A percentile compares a stretch with the other conserved stretches of the same genome.
phyloP scores from a whole-genome alignment of 768 basidiomycete genomes.

The Boletus insuetus region DNA sequence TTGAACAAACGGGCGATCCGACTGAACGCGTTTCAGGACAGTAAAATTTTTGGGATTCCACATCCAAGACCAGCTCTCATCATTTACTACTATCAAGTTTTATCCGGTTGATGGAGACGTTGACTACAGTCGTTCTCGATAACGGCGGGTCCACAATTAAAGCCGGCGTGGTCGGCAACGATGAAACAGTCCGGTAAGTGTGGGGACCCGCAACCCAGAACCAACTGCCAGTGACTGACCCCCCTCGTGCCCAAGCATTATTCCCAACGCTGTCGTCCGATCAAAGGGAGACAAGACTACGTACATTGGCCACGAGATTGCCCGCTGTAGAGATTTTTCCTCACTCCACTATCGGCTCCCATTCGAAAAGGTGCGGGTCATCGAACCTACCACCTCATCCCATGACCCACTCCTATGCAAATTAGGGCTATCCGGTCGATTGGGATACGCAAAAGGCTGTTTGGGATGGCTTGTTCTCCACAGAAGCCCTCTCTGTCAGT shows the following conservation, averaged over 20 bases:
- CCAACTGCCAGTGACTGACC: neutral
- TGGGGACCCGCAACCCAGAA: neutral
- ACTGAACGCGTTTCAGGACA: neutral
- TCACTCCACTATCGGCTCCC: conserved; percentile 81
- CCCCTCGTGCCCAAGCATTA: conserved; percentile 43
- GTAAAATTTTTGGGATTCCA: too few relatives aligned
- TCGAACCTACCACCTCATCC: neutral
- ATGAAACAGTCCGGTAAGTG: conserved; percentile 28
- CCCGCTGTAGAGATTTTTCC: conserved; percentile 72
- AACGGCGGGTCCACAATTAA: conserved; percentile 88
- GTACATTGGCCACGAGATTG: conserved; percentile 86
- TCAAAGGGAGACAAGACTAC: conserved; percentile 81
- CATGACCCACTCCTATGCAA: conserved; percentile 18
- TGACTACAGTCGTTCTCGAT: conserved; percentile 67
- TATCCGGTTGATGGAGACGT: conserved; percentile 5
- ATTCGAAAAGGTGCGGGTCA: conserved; percentile 70
- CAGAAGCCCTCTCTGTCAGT: conserved; percentile 62
- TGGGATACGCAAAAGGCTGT: conserved; percentile 96
- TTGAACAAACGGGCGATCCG: neutral
- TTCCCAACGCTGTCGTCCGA: conserved; percentile 80
- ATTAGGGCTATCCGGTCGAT: conserved; percentile 86
- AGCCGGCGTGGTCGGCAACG: conserved; percentile 49
- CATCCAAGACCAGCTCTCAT: too few relatives aligned
- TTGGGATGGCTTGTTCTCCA: conserved; percentile 88
- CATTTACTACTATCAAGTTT: too few relatives aligned